phyloP scores from a whole-genome alignment of 78 protist species.

The Guillardia theta region DNA sequence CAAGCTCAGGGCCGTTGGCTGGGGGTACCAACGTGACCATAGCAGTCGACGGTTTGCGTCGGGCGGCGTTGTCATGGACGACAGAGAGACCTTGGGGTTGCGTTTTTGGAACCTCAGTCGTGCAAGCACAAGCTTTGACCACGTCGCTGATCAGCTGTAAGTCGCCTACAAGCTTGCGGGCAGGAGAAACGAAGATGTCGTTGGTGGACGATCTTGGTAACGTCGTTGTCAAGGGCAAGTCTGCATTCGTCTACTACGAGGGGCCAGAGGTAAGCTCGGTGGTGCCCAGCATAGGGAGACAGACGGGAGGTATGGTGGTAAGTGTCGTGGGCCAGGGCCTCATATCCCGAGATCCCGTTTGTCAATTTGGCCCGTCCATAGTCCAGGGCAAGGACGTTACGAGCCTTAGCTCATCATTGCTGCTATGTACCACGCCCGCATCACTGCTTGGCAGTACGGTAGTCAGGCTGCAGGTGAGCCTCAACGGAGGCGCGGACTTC shows the following conservation, averaged over 20 bases:
- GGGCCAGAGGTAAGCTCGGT: neutral
- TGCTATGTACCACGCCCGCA: neutral
- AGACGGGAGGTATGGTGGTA: neutral
- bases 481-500: neutral
- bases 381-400: neutral
- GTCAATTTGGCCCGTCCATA: neutral
- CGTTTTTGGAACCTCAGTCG: neutral
- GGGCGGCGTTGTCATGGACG: too few relatives aligned
- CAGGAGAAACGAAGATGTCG: neutral
- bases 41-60: neutral
- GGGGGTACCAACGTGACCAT: neutral
- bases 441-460: neutral
- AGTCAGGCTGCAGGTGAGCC: neutral
- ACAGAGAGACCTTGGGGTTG: neutral
- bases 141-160: neutral
- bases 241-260: neutral
- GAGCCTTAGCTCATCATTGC: neutral
- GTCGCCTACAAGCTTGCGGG: neutral
- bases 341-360: neutral
- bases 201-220: neutral
- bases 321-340: neutral
- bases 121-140: neutral
- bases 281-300: neutral
- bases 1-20: neutral
- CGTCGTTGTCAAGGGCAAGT: neutral